Evolutionary conservation across 805 yeast species (phyloP).

Genomic region (Pichia ethanolica): DNA sequence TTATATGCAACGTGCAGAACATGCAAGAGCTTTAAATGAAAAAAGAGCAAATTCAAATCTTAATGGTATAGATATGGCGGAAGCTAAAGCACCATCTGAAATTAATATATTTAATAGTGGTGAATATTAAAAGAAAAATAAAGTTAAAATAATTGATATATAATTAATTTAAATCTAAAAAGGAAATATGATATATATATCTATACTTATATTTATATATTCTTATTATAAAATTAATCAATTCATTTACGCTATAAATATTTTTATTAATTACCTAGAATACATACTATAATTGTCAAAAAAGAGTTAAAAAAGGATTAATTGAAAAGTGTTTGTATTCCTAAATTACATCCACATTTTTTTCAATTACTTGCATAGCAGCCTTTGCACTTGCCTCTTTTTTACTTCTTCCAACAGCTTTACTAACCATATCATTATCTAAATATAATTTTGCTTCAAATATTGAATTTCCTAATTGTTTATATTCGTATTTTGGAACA

Average conservation of each 20-base stretch:
- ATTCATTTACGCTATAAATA: too few relatives aligned
- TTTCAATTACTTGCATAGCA: conserved; percentile 8
- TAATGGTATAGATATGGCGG: conserved; percentile 35
- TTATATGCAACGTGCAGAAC: conserved; percentile 75
- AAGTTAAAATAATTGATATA: too few relatives aligned
- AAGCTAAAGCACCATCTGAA: conserved; percentile 73
- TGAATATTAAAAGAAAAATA: conserved; percentile 29
- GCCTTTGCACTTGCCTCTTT: conserved; percentile 10
- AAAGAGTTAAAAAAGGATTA: too few relatives aligned
- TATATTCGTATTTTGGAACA: conserved; percentile 5
- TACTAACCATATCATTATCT: background rate
- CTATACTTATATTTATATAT: too few relatives aligned
- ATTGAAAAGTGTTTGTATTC: too few relatives aligned
- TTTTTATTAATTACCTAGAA: too few relatives aligned
- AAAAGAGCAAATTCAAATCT: conserved; percentile 19
- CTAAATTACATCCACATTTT: background rate
- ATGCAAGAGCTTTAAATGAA: conserved; percentile 68
- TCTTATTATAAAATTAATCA: too few relatives aligned
- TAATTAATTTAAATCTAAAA: too few relatives aligned
- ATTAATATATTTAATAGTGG: conserved; percentile 52
- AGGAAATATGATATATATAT: too few relatives aligned
- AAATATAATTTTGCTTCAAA: conserved; percentile 5
- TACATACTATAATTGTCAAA: too few relatives aligned
- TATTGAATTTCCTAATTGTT: background rate
- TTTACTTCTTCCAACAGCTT: conserved; percentile 6